Percentiles rank a stretch among this genome's conserved stretches.
Conservation (phyloP, 345 rosid genomes). For the Hirschfeldia incana region DNA sequence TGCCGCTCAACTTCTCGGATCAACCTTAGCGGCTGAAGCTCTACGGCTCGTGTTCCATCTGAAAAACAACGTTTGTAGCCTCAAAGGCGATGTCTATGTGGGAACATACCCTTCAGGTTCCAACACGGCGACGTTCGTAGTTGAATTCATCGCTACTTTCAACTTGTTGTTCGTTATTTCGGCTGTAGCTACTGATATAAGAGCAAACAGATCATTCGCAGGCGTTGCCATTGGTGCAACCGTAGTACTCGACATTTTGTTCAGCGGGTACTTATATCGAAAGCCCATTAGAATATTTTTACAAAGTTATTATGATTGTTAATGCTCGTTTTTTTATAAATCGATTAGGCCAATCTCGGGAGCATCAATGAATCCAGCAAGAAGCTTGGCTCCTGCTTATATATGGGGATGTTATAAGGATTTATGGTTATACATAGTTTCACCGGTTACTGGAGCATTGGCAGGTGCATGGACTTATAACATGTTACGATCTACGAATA, state of each 20-base stretch:
- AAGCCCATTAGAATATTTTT: background rate
- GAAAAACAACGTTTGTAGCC: constrained; percentile 20
- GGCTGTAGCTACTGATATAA: constrained; percentile 35
- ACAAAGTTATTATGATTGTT: background rate
- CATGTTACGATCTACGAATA: constrained; percentile 48
- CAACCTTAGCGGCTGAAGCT: constrained; percentile 16
- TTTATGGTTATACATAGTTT: constrained; percentile 50
- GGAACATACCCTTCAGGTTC: constrained; percentile 34
- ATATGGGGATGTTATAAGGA: constrained; percentile 43
- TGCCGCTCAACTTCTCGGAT: constrained; percentile 25
- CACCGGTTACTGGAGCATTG: constrained; percentile 50
- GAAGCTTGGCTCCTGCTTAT: constrained; percentile 62
- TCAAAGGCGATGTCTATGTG: constrained; percentile 34
- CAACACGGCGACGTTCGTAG: constrained; percentile 10
- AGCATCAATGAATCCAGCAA: constrained; percentile 79
- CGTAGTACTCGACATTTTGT: constrained; percentile 31
- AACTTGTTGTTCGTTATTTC: constrained; percentile 36
- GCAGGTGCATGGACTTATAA: constrained; percentile 54
- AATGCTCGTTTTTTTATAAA: background rate
- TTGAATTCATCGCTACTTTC: constrained; percentile 32
- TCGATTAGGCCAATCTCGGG: constrained; percentile 59
- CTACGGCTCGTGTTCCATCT: constrained; percentile 24
- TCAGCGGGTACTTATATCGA: constrained; percentile 12
- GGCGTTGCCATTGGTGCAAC: constrained; percentile 35
- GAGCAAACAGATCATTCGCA: constrained; percentile 33